A percentile compares a stretch with the other conserved stretches of the same genome.
Conservation (phyloP, 768 basidiomycete genomes). For the Pleurotus salmoneostramineus region DNA sequence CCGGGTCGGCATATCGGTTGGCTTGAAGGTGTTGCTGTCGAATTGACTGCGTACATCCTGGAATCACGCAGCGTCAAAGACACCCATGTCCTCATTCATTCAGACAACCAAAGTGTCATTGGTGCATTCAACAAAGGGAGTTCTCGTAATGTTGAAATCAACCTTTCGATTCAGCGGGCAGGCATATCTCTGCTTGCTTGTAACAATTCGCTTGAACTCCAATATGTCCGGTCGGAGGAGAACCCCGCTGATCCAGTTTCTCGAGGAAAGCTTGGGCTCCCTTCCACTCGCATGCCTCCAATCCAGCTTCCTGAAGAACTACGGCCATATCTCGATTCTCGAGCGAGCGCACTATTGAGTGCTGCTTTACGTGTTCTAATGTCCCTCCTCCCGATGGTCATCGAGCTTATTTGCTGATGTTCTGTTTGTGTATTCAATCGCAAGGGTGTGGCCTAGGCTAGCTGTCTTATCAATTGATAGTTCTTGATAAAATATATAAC, state of each 20-base stretch:
- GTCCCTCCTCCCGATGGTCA: no score
- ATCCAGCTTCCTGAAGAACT: no score
- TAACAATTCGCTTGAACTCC: background rate
- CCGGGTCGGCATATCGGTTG: slow-evolving; percentile 23
- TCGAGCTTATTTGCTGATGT: no score
- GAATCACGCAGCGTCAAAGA: slow-evolving; percentile 7
- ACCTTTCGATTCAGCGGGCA: background rate
- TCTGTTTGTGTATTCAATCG: no score
- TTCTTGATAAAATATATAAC: no score
- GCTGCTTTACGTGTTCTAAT: no score
- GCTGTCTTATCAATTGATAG: no score
- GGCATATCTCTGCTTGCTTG: background rate
- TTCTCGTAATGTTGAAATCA: slow-evolving; percentile 18
- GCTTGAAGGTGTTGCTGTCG: slow-evolving; percentile 24
- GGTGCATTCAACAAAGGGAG: slow-evolving; percentile 20
- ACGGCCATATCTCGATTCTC: no score
- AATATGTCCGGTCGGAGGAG: background rate
- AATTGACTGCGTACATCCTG: slow-evolving; percentile 15
- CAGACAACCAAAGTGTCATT: slow-evolving; percentile 27
- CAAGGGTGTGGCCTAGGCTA: no score
- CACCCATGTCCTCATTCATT: slow-evolving; percentile 18
- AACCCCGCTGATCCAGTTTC: slow-evolving; percentile 3
- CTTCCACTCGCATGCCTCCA: no score
- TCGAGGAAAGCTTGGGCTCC: background rate
- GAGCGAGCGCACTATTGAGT: no score